Base-by-base conservation (phyloP, 441 rosid genomes). In the Cnidoscolus chayamansa region DNA sequence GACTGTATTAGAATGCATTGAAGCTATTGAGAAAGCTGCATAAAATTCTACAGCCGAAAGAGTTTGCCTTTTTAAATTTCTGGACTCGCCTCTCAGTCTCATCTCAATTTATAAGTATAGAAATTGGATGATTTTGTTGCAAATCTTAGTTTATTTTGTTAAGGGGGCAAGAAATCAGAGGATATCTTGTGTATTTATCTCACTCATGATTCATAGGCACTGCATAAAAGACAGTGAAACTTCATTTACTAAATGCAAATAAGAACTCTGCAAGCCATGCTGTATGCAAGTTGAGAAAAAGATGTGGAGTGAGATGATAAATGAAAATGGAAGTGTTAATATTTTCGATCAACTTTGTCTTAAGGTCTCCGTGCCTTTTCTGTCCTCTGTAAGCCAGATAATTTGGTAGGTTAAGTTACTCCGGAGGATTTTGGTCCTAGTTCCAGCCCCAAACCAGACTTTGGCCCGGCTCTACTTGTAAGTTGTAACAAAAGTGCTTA, bases 1-100 rank as follows among this genome's bases (percentile, higher is more conserved):
- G 48, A 57, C 86, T 65, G 89, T 91, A 55, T 67, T 88, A 65
- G 92, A 91, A 76, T 93, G 98, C 85, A 87, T 93, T 32, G 79
- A 87, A 70, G 81, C 88, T 15, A 87, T 91, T 63, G 97, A 93
- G 83, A 75, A 86, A 62, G 86, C 92, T 75, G 78, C 84, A 4
- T 88, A 84, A 25, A 25, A 77, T 32, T 58, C 37, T 15, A 0
- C 40, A 58, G 2, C 1, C 32, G 17, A 16, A 54, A 4, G 11
- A 35, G 9, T 35, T n/a, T 35, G 0, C 35, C 31, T 12, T 48
- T 16, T 54, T 17, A 35, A 25, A 5, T 7, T 40, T 54, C 17
- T 17, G 15, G 9, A 17, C 30, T 54, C 7, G 58, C 17, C 10
- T 5, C 17, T 54, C 10, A 54, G 7, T 54, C 58, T 54, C 17